Base-by-base conservation (phyloP, 2,329 filamentous ascomycete species). In the Aschersonia sp. region DNA sequence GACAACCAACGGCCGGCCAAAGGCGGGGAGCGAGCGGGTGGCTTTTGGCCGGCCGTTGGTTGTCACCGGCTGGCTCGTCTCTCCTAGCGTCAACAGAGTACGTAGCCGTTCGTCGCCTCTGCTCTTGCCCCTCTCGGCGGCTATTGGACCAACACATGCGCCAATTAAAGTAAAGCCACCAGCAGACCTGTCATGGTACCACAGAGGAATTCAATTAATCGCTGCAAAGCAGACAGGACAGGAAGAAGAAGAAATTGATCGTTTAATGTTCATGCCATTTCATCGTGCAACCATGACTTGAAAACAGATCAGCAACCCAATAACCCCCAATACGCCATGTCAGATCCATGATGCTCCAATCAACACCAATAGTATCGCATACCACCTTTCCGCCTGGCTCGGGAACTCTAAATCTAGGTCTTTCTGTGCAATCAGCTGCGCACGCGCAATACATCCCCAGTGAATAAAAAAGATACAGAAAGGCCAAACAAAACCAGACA, bases 201-300 rank as follows among this genome's bases (percentile, higher is more conserved):
- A 22, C 22, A 22, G 22, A 22, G 22, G 22, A 22, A 22, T 22
- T 22, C 22, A 22, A 22, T 12, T 12, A 39, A 12, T 9, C 35
- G 12, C 35, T 39, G 35, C 35, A 39, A 39, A 39, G 8, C 35
- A 39, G 9, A 39, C 35, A 9, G 35, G 9, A 39, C 22, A 22
- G 22, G 22, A 22, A 22, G 22, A 22, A 22, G 22, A 22, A 22
- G 22, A 22, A 10, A 43, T 32, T 45, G 32, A 45, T 58, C 57
- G 53, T 59, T 55, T 49, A 48, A 50, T 56, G 49, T 57, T 58
- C 54, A 53, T 56, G 50, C 51, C 55, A 56, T 59, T 58, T 58
- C 55, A 41, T 60, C 59, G 53, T 61, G 48, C 41, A 48, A 58
- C 52, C 55, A 56, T 60, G 56, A 56, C 59, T 8, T 52, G 57